Conservation (phyloP, 148 eudicot genomes). For the Beta vulgaris region DNA sequence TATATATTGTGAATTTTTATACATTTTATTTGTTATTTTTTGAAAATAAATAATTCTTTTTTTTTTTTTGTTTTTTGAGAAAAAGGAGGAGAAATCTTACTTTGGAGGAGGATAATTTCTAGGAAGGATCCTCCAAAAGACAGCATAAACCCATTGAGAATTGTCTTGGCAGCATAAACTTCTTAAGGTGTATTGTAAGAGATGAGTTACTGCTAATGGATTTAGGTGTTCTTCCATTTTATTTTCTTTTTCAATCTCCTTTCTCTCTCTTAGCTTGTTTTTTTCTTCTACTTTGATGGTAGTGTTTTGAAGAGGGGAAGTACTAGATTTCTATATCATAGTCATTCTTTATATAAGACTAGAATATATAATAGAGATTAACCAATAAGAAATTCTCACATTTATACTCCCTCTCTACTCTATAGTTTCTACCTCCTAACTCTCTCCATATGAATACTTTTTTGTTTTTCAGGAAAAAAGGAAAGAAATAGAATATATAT, state of each 20-base stretch:
- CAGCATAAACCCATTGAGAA: constrained; percentile 99
- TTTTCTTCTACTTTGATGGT: not conserved
- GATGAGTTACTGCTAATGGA: constrained; percentile 86
- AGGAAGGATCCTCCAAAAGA: constrained; percentile 97
- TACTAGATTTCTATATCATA: constrained; percentile 12
- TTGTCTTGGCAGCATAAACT: constrained; percentile 77
- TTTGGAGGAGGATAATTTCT: constrained; percentile 97
- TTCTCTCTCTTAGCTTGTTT: not conserved
- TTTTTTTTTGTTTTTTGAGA: not conserved
- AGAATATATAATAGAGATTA: too few species aligned
- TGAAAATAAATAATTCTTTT: too few species aligned
- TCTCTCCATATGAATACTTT: too few species aligned
- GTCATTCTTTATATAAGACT: constrained; percentile 23
- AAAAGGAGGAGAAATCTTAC: constrained; percentile 30
- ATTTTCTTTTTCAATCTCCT: constrained; percentile 5
- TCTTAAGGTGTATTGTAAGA: constrained; percentile 93
- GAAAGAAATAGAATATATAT: too few species aligned
- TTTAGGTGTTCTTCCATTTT: constrained; percentile 81
- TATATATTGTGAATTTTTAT: too few species aligned
- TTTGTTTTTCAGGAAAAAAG: too few species aligned
- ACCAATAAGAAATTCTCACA: constrained; percentile 28
- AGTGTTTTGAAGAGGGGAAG: constrained; percentile 7
- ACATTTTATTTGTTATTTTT: too few species aligned
- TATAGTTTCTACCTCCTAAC: too few species aligned
- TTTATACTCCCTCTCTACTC: constrained; percentile 23